phyloP scores from a whole-genome alignment of 2,329 filamentous ascomycete genomes.

The Dothiorella sarmentorum region DNA sequence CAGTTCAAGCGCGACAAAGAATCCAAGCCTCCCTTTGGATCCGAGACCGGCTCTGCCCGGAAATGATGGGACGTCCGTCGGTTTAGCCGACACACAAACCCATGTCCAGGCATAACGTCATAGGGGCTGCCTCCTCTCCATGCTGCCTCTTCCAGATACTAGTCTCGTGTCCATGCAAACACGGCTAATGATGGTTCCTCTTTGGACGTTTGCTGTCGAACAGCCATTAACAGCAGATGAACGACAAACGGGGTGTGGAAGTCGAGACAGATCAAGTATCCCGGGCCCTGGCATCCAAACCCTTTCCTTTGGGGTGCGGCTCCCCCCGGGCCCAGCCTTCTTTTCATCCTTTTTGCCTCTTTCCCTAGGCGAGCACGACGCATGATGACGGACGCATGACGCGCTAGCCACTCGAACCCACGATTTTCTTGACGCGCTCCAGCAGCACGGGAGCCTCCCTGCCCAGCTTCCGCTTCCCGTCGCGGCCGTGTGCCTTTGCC shows the following conservation, averaged over 20 bases:
- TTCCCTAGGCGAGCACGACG: neutral
- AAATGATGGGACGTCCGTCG: neutral
- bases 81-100: neutral
- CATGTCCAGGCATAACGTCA: neutral
- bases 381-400: neutral
- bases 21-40: neutral
- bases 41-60: neutral
- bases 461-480: conserved; percentile 75
- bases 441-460: conserved; percentile 75
- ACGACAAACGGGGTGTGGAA: neutral
- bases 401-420: conserved; percentile 41
- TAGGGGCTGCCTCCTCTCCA: neutral
- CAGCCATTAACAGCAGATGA: neutral
- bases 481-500: conserved; percentile 58
- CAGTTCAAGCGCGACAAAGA: neutral
- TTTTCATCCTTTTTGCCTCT: neutral
- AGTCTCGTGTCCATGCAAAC: neutral
- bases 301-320: too few relatives aligned
- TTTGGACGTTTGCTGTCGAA: neutral
- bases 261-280: neutral
- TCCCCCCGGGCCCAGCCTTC: too few relatives aligned
- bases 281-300: too few relatives aligned
- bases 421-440: conserved; percentile 72
- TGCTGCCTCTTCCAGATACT: too few relatives aligned
- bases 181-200: neutral